Evolutionary conservation across 805 yeast species (phyloP).

Genomic region (Maudiozyma bulderi): DNA sequence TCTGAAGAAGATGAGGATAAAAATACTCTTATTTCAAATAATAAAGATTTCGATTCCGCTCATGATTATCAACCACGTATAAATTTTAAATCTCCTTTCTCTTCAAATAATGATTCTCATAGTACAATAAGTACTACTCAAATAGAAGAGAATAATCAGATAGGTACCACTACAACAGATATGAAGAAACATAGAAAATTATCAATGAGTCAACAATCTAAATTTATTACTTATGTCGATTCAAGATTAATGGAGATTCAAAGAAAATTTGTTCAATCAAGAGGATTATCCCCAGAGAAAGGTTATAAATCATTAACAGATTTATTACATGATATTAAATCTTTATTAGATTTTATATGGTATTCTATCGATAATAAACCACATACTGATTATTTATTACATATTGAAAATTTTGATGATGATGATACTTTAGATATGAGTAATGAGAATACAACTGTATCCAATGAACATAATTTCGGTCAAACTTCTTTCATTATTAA

Average conservation of each 20-base stretch:
- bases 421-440: neutral
- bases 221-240: constrained; percentile 47
- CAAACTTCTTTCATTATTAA: constrained; percentile 54
- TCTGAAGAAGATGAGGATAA: constrained; percentile 3
- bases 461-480: constrained; percentile 32
- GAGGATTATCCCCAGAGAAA: constrained; percentile 27
- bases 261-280: constrained; percentile 41
- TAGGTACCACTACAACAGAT: neutral
- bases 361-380: constrained; percentile 39
- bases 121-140: neutral
- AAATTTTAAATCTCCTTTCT: constrained; percentile 25
- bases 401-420: neutral
- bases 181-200: constrained; percentile 20
- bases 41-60: constrained; percentile 16
- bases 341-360: constrained; percentile 51
- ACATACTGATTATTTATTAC: constrained; percentile 20
- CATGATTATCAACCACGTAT: constrained; percentile 26
- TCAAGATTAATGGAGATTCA: constrained; percentile 44
- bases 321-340: constrained; percentile 37
- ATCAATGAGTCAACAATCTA: constrained; percentile 44
- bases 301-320: constrained; percentile 26
- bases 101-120: constrained; percentile 13
- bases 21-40: neutral
- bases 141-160: no score
- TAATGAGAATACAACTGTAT: neutral